phyloP scores from a whole-genome alignment of 1,139 yeast species.

The Hansenula sp. region DNA sequence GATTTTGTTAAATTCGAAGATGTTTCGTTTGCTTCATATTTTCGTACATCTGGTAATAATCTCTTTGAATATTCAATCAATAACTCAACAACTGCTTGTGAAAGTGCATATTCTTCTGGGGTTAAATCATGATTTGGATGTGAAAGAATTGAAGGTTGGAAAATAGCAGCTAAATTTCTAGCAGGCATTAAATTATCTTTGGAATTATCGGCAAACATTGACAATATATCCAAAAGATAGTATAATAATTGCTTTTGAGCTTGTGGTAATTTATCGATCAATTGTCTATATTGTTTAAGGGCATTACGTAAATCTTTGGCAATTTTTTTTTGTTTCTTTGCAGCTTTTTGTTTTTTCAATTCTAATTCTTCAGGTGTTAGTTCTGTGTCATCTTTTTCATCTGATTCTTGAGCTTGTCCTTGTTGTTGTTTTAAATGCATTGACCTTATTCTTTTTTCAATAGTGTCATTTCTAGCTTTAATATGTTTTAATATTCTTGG shows the following conservation, averaged over 20 bases:
- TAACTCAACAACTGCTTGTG: slow-evolving; percentile 84
- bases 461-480: slow-evolving; percentile 40
- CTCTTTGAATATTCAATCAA: slow-evolving; percentile 82
- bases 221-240: slow-evolving; percentile 80
- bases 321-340: slow-evolving; percentile 34
- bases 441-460: slow-evolving; percentile 22
- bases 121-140: slow-evolving; percentile 92
- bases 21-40: slow-evolving; percentile 11
- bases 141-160: slow-evolving; percentile 90
- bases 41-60: slow-evolving; percentile 55
- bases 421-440: slow-evolving; percentile 1
- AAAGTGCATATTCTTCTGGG: slow-evolving; percentile 85
- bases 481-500: slow-evolving; percentile 59
- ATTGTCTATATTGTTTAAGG: slow-evolving; percentile 61
- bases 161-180: slow-evolving; percentile 88
- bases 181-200: slow-evolving; percentile 87
- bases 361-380: slow-evolving; percentile 30
- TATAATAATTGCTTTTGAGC: slow-evolving; percentile 79
- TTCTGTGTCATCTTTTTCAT: slow-evolving; percentile 16
- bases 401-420: background rate
- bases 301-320: slow-evolving; percentile 64
- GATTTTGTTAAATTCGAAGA: slow-evolving; percentile 13
- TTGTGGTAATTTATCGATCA: slow-evolving; percentile 64
- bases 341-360: slow-evolving; percentile 28
- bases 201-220: slow-evolving; percentile 79